Evolutionary conservation across 2,329 filamentous ascomycete species (phyloP).

Genomic region (Beauveria asiatica): DNA sequence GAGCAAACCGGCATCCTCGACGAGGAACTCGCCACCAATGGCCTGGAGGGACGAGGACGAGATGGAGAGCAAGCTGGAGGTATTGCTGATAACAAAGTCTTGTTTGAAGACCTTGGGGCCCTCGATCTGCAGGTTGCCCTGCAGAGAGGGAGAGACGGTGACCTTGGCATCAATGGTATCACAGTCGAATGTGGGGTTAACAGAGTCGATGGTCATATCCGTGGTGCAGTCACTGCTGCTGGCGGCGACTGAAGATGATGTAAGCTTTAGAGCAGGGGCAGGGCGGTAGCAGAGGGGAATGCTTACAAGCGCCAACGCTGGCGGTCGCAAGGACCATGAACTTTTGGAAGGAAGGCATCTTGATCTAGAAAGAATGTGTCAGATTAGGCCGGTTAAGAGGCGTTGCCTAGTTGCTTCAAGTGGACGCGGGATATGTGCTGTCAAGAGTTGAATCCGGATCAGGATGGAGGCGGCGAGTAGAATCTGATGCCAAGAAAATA

Average conservation of each 20-base stretch:
- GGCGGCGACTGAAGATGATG: slow-evolving; percentile 22
- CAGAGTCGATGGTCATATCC: slow-evolving; percentile 58
- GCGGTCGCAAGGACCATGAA: slow-evolving; percentile 18
- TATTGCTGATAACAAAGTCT: slow-evolving; percentile 54
- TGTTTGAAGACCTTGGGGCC: slow-evolving; percentile 50
- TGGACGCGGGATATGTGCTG: not conserved
- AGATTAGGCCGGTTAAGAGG: not conserved
- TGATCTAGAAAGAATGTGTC: slow-evolving; percentile 1
- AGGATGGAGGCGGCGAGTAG: not conserved
- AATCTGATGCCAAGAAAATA: slow-evolving; percentile 6
- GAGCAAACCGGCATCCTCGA: slow-evolving; percentile 62
- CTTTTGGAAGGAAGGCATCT: slow-evolving; percentile 20
- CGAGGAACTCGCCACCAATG: slow-evolving; percentile 62
- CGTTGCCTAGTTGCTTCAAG: slow-evolving; percentile 1
- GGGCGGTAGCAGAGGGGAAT: not conserved
- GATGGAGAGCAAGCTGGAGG: slow-evolving; percentile 50
- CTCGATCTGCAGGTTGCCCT: slow-evolving; percentile 52
- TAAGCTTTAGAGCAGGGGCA: no score
- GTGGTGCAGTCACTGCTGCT: slow-evolving; percentile 28
- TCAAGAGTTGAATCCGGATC: not conserved
- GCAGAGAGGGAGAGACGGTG: slow-evolving; percentile 48
- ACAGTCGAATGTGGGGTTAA: slow-evolving; percentile 50
- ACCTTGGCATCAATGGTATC: slow-evolving; percentile 58
- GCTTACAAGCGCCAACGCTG: slow-evolving; percentile 3
- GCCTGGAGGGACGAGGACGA: slow-evolving; percentile 49